Percentiles rank a stretch among this genome's conserved stretches.
phyloP scores from a whole-genome alignment of 2,329 filamentous ascomycete genomes.

The Cercospora canescens region DNA sequence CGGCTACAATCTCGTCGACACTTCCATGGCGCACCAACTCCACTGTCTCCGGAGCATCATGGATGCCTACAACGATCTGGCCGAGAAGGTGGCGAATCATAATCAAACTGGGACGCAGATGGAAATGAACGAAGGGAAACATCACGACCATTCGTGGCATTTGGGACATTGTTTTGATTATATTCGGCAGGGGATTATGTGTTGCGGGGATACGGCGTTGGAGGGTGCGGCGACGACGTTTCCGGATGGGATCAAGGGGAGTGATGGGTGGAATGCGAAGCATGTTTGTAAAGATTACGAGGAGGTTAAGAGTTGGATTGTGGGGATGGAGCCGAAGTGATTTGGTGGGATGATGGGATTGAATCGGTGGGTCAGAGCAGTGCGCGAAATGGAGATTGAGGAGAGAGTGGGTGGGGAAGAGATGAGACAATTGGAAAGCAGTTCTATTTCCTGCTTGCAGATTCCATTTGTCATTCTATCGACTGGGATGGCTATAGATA shows the following conservation, averaged over 20 bases:
- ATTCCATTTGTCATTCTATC: background rate
- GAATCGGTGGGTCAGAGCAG: background rate
- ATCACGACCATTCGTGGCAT: constrained; percentile 15
- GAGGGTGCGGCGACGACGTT: constrained; percentile 15
- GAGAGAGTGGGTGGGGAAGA: too few relatives aligned
- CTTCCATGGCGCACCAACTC: constrained; percentile 12
- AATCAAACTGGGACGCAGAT: background rate
- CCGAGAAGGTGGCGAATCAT: background rate
- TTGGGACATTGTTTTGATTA: constrained; percentile 16
- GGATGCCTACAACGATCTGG: constrained; percentile 10
- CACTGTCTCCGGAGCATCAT: constrained; percentile 13
- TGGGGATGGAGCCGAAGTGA: background rate
- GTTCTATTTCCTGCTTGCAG: background rate
- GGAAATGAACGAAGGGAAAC: background rate
- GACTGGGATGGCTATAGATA: background rate
- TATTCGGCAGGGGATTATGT: constrained; percentile 15
- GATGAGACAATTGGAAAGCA: too few relatives aligned
- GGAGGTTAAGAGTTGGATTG: constrained; percentile 13
- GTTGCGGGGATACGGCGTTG: constrained; percentile 14
- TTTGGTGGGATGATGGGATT: background rate
- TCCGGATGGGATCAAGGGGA: constrained; percentile 12
- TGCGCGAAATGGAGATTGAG: too few relatives aligned
- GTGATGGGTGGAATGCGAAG: constrained; percentile 15
- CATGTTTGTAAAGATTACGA: constrained; percentile 15
- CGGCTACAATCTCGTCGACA: constrained; percentile 11